A percentile compares a stretch with the other conserved stretches of the same genome.
Conservation (phyloP, 768 basidiomycete genomes). For the Trametopsis cervina region DNA sequence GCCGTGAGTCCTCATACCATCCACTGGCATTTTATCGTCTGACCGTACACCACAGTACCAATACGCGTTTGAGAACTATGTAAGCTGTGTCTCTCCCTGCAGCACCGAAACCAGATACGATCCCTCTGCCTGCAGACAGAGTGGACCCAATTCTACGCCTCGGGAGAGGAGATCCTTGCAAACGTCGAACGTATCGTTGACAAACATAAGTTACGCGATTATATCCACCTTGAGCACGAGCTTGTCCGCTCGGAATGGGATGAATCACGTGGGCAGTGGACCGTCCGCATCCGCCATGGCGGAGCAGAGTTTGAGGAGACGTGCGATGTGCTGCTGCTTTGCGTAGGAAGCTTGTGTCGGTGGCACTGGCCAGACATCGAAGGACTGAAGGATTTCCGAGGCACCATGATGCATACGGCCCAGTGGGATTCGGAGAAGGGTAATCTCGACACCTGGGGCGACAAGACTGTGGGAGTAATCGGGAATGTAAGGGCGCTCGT, state of each 20-base stretch:
- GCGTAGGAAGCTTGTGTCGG: conserved; percentile 41
- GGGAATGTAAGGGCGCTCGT: conserved; percentile 47
- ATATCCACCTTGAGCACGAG: conserved; percentile 50
- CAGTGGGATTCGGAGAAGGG: conserved; percentile 48
- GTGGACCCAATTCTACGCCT: conserved; percentile 56
- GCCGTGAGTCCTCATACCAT: conserved; percentile 29
- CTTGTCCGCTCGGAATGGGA: conserved; percentile 44
- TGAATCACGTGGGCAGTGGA: conserved; percentile 49
- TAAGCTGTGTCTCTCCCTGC: not conserved
- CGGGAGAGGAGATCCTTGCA: conserved; percentile 48
- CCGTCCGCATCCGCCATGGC: conserved; percentile 34
- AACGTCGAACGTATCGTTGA: conserved; percentile 49
- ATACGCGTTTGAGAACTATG: conserved; percentile 43
- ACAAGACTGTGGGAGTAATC: conserved; percentile 51
- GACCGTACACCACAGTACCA: conserved; percentile 37
- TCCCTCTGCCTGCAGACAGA: conserved; percentile 29
- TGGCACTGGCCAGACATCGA: conserved; percentile 65
- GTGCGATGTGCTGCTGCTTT: conserved; percentile 50
- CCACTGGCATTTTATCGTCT: not conserved
- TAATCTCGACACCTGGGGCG: conserved; percentile 38
- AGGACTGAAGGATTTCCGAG: conserved; percentile 50
- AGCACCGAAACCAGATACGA: not conserved
- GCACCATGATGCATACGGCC: conserved; percentile 54
- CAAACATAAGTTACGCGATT: conserved; percentile 45
- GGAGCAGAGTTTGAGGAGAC: conserved; percentile 38